Conservation (phyloP, 495 filamentous ascomycete genomes). For the Tuber calosporum region DNA sequence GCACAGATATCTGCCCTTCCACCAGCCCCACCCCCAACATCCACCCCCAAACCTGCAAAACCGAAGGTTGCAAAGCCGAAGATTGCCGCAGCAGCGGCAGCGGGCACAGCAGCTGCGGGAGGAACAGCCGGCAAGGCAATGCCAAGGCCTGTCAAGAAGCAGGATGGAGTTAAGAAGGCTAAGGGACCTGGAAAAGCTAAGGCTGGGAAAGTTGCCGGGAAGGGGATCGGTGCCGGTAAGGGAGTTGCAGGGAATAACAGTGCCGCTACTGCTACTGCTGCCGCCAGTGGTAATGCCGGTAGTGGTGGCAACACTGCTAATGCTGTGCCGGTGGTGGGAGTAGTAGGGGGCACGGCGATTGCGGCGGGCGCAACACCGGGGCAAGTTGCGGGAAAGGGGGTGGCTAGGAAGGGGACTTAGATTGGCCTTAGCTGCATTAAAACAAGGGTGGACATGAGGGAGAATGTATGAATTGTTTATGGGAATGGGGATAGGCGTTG, state of each 20-base stretch:
- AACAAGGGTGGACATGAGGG: background rate
- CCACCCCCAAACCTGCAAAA: slow-evolving; percentile 25
- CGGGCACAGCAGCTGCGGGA: slow-evolving; percentile 4
- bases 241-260: background rate
- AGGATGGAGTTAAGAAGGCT: background rate
- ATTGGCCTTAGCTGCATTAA: background rate
- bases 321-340: background rate
- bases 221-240: background rate
- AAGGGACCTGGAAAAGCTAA: background rate
- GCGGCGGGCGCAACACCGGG: background rate
- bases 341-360: background rate
- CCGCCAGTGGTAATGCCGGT: background rate
- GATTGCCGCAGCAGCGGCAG: slow-evolving; percentile 16
- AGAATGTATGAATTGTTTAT: background rate
- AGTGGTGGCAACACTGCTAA: background rate
- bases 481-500: slow-evolving; percentile 14
- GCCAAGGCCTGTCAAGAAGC: slow-evolving; percentile 8
- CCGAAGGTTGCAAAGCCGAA: slow-evolving; percentile 33
- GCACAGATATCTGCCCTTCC: slow-evolving; percentile 20
- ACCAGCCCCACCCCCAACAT: slow-evolving; percentile 19
- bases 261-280: background rate
- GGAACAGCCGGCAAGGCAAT: slow-evolving; percentile 26
- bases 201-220: background rate
- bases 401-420: slow-evolving; percentile 20
- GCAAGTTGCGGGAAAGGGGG: slow-evolving; percentile 22